Percentiles rank a stretch among this genome's conserved stretches.
Evolutionary conservation across 2,329 filamentous ascomycete genomes (phyloP).

Genomic region (Hypoxylon sp.): DNA sequence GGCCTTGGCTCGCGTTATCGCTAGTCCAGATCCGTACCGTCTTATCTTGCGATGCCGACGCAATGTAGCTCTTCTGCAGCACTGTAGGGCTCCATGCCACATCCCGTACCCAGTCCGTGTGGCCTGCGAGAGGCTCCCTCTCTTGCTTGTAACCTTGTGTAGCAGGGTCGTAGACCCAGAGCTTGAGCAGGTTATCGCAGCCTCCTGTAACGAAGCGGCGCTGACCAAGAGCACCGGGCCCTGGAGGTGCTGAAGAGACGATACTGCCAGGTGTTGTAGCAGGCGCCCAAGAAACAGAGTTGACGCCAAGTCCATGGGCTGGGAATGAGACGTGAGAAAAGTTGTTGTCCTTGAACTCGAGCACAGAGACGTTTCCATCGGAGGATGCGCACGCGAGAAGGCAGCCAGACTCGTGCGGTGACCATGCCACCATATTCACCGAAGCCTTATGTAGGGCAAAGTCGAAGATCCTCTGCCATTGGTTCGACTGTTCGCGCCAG

Average conservation of each 20-base stretch:
- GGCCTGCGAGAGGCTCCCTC: constrained; percentile 77
- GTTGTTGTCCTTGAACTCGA: constrained; percentile 96
- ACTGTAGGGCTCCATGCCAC: constrained; percentile 98
- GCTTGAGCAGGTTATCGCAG: constrained; percentile 91
- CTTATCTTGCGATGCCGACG: constrained; percentile 94
- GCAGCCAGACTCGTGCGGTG: constrained; percentile 96
- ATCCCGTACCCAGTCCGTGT: constrained; percentile 97
- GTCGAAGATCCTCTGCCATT: constrained; percentile 91
- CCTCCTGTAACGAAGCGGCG: constrained; percentile 94
- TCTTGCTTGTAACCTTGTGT: constrained; percentile 73
- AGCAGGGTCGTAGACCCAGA: constrained; percentile 85
- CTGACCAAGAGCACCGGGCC: constrained; percentile 71
- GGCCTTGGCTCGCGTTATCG: constrained; percentile 72
- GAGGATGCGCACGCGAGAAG: constrained; percentile 94
- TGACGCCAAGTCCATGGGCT: constrained; percentile 93
- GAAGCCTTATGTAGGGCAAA: constrained; percentile 94
- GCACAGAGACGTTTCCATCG: constrained; percentile 91
- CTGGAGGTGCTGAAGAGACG: constrained; percentile 75
- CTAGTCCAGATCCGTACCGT: constrained; percentile 97
- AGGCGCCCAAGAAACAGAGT: constrained; percentile 95
- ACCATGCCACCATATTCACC: constrained; percentile 97
- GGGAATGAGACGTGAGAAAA: constrained; percentile 92
- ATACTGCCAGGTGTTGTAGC: constrained; percentile 86
- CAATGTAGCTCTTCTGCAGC: constrained; percentile 95
- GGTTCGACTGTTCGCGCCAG: constrained; percentile 87